phyloP scores from a whole-genome alignment of 805 yeast species.

The Naumovozyma baii region DNA sequence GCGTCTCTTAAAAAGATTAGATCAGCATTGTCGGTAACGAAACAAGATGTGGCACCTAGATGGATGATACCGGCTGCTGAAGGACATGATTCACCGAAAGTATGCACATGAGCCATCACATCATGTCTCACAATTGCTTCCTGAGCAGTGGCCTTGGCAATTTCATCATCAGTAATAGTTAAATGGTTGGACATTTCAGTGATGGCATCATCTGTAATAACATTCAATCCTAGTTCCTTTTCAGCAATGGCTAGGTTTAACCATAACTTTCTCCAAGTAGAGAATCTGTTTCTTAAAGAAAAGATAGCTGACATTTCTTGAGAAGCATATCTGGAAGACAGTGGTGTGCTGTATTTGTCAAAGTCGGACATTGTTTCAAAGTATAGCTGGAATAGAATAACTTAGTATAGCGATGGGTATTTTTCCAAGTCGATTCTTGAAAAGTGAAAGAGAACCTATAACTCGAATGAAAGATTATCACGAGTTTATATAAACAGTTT shows the following conservation, averaged over 20 bases:
- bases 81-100: conserved; percentile 86
- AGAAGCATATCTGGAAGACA: conserved; percentile 94
- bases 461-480: too few relatives aligned
- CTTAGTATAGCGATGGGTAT: too few relatives aligned
- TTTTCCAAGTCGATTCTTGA: too few relatives aligned
- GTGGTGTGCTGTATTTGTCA: conserved; percentile 85
- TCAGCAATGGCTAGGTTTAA: conserved; percentile 91
- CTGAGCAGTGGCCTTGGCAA: conserved; percentile 77
- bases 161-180: conserved; percentile 84
- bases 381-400: too few relatives aligned
- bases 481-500: too few relatives aligned
- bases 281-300: conserved; percentile 86
- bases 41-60: conserved; percentile 96
- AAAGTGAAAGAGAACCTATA: too few relatives aligned
- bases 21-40: conserved; percentile 96
- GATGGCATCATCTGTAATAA: conserved; percentile 85
- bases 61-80: conserved; percentile 97
- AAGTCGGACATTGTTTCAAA: conserved; percentile 27
- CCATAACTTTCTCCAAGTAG: conserved; percentile 99
- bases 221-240: conserved; percentile 74
- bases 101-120: conserved; percentile 98
- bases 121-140: conserved; percentile 98
- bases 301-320: conserved; percentile 93
- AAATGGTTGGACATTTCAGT: conserved; percentile 73
- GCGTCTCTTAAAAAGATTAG: conserved; percentile 94